A percentile compares a stretch with the other conserved stretches of the same genome.
Evolutionary conservation across 2,329 filamentous ascomycete species (phyloP).

Genomic region (Hypomyces rosellus): DNA sequence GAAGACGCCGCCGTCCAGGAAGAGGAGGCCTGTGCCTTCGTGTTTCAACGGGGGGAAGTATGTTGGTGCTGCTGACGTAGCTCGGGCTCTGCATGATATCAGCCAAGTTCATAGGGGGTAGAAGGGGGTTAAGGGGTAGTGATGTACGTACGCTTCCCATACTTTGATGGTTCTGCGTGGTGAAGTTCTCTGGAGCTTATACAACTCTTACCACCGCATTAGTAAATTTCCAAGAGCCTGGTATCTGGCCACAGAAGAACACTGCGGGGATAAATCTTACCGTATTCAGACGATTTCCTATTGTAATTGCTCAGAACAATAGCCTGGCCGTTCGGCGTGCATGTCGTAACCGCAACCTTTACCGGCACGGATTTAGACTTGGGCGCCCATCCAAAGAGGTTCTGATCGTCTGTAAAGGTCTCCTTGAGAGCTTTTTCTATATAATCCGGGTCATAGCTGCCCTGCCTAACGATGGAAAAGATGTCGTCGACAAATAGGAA

Average conservation of each 20-base stretch:
- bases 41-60: neutral
- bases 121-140: no score
- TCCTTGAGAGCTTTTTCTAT: no score
- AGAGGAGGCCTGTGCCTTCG: neutral
- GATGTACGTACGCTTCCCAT: no score
- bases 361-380: neutral
- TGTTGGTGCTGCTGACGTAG: neutral
- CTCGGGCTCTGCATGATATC: no score
- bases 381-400: no score
- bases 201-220: neutral
- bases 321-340: neutral
- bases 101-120: no score
- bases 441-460: no score
- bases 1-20: neutral
- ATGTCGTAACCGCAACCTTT: neutral
- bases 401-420: no score
- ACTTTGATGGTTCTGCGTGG: neutral
- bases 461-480: no score
- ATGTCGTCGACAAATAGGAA: no score
- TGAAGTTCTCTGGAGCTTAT: neutral
- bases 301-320: neutral
- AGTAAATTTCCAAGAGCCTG: neutral
- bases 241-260: neutral
- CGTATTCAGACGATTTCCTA: neutral
- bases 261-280: neutral